Percentiles rank a stretch among this genome's conserved stretches.
Conservation (phyloP, 2,329 filamentous ascomycete species). For the Penicillium sp. region DNA sequence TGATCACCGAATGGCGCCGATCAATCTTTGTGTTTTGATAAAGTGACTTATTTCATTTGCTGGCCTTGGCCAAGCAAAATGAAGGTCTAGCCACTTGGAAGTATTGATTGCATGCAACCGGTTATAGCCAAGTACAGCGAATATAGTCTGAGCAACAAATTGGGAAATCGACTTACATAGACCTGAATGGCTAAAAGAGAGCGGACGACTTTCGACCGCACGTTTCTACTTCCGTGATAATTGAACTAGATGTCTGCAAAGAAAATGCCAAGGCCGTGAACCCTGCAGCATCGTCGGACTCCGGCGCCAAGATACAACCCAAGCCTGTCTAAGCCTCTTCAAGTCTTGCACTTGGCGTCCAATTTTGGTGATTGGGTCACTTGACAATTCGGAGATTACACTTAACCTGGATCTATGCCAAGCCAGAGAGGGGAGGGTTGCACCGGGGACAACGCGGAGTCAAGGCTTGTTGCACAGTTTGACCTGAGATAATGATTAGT, state of each 20-base stretch:
- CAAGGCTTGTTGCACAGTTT: background rate
- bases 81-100: background rate
- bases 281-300: slow-evolving; percentile 15
- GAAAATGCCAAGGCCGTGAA: slow-evolving; percentile 11
- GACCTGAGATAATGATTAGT: background rate
- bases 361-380: no score
- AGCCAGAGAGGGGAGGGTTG: slow-evolving; percentile 9
- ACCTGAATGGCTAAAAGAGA: background rate
- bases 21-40: background rate
- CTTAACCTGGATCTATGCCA: background rate
- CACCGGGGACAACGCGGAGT: slow-evolving; percentile 4
- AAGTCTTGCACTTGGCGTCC: background rate
- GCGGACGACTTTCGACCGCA: no score
- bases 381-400: no score
- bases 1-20: background rate
- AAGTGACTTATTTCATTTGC: background rate
- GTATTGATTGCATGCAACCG: background rate
- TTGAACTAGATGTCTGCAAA: background rate
- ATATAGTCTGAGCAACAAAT: background rate
- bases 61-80: background rate
- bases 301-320: slow-evolving; percentile 23
- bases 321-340: slow-evolving; percentile 10
- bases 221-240: background rate
- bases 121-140: background rate
- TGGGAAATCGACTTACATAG: background rate